phyloP scores from a whole-genome alignment of 1,284 basidiomycete species.

The Singerocomus inundabilis region DNA sequence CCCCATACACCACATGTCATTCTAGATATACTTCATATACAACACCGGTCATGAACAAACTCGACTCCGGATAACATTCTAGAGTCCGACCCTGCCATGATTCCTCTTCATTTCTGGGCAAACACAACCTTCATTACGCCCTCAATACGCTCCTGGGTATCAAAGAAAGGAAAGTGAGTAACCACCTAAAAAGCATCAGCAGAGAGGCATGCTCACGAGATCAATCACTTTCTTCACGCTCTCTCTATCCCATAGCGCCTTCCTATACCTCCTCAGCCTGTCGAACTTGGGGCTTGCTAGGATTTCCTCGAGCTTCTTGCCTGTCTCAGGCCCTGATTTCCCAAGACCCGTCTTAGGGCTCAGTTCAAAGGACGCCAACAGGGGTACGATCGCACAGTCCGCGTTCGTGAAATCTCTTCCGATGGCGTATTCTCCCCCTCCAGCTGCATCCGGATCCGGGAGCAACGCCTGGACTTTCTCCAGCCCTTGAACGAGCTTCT shows the following conservation, averaged over 20 bases:
- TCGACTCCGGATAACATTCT: too few relatives aligned
- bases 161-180: too few relatives aligned
- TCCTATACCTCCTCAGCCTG: conserved; percentile 44
- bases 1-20: too few relatives aligned
- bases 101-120: too few relatives aligned
- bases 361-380: conserved; percentile 44
- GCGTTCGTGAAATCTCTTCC: conserved; percentile 46
- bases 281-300: conserved; percentile 40
- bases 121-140: too few relatives aligned
- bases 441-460: conserved; percentile 8
- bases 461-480: conserved; percentile 37
- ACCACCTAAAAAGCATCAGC: too few relatives aligned
- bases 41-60: too few relatives aligned
- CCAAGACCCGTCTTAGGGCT: conserved; percentile 45
- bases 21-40: too few relatives aligned
- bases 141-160: too few relatives aligned
- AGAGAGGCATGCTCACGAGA: too few relatives aligned
- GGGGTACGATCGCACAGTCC: conserved; percentile 51
- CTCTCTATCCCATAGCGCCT: conserved; percentile 41
- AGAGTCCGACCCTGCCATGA: too few relatives aligned
- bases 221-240: conserved; percentile 48
- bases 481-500: conserved; percentile 15
- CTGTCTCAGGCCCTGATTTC: conserved; percentile 40
- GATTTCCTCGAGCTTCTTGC: conserved; percentile 37
- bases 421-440: conserved; percentile 28